phyloP scores from a whole-genome alignment of 2,329 filamentous ascomycete genomes.

The Fusarium sp. region DNA sequence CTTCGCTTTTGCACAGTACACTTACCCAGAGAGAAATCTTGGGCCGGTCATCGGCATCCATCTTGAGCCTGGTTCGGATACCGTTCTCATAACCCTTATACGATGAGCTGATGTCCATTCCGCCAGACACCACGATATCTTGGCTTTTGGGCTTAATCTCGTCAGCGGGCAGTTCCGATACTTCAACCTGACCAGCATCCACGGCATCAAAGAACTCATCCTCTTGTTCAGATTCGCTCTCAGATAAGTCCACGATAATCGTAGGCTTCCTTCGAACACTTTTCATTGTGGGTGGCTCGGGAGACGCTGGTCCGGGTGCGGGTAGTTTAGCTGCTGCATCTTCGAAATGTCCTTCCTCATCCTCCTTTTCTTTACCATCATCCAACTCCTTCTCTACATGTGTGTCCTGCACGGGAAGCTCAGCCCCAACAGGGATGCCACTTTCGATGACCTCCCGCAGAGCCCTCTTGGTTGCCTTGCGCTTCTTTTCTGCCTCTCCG shows the following conservation, averaged over 20 bases:
- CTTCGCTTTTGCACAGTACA: constrained; percentile 16
- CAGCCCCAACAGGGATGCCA: constrained; percentile 50
- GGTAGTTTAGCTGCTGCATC: constrained; percentile 32
- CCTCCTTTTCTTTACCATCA: constrained; percentile 31
- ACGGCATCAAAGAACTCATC: constrained; percentile 98
- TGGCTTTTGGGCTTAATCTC: constrained; percentile 57
- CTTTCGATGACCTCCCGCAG: constrained; percentile 84
- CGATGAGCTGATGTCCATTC: constrained; percentile 75
- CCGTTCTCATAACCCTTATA: constrained; percentile 95
- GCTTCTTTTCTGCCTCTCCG: constrained; percentile 89
- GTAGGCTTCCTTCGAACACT: constrained; percentile 67
- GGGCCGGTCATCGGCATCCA: constrained; percentile 91
- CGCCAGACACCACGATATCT: constrained; percentile 55
- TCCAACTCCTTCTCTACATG: constrained; percentile 49
- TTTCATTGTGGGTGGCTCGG: constrained; percentile 39
- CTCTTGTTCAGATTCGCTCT: constrained; percentile 82
- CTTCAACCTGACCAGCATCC: constrained; percentile 89
- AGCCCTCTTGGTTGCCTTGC: constrained; percentile 88
- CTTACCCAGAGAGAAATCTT: constrained; percentile 96
- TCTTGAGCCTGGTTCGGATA: constrained; percentile 79
- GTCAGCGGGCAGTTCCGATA: constrained; percentile 72
- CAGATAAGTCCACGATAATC: constrained; percentile 79
- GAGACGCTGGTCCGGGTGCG: background rate
- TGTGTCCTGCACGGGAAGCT: constrained; percentile 44
- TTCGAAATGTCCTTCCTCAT: constrained; percentile 40